Percentiles rank a stretch among this genome's conserved stretches.
Evolutionary conservation across 805 yeast species (phyloP).

Genomic region (Isabelozyma pseudorhagii): DNA sequence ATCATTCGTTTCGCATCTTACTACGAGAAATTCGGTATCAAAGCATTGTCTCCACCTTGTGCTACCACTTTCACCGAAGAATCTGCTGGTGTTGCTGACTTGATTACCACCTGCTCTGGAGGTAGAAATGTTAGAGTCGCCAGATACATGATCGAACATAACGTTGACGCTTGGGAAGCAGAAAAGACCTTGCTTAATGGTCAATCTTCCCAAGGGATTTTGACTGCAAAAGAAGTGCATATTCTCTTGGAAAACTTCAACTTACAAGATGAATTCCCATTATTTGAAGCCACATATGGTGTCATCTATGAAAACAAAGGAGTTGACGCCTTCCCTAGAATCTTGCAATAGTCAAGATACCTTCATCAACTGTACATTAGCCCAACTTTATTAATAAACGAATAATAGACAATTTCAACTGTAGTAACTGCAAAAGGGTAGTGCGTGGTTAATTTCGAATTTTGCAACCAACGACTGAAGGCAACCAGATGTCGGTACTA

Average conservation of each 20-base stretch:
- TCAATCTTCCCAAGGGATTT: constrained; percentile 94
- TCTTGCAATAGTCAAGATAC: constrained; percentile 42
- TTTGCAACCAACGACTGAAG: too few relatives aligned
- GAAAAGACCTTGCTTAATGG: constrained; percentile 89
- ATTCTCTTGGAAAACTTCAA: constrained; percentile 62
- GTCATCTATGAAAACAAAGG: constrained; percentile 74
- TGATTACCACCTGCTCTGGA: constrained; percentile 96
- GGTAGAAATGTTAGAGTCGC: constrained; percentile 96
- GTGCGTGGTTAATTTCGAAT: too few relatives aligned
- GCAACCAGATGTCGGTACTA: too few relatives aligned
- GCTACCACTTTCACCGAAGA: constrained; percentile 87
- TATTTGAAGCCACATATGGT: constrained; percentile 74
- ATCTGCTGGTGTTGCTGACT: constrained; percentile 96
- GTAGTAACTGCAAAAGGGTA: too few relatives aligned
- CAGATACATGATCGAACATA: constrained; percentile 75
- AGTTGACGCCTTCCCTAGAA: constrained; percentile 71
- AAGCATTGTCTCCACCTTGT: constrained; percentile 53
- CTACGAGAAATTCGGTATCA: constrained; percentile 56
- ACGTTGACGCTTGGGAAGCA: constrained; percentile 72
- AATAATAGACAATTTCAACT: too few relatives aligned
- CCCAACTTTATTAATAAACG: not conserved
- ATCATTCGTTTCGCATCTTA: constrained; percentile 73
- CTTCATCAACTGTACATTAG: not conserved
- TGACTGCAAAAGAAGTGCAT: constrained; percentile 88
- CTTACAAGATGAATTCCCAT: constrained; percentile 71